phyloP scores from a whole-genome alignment of 768 basidiomycete species.

The Podaxis sp. region DNA sequence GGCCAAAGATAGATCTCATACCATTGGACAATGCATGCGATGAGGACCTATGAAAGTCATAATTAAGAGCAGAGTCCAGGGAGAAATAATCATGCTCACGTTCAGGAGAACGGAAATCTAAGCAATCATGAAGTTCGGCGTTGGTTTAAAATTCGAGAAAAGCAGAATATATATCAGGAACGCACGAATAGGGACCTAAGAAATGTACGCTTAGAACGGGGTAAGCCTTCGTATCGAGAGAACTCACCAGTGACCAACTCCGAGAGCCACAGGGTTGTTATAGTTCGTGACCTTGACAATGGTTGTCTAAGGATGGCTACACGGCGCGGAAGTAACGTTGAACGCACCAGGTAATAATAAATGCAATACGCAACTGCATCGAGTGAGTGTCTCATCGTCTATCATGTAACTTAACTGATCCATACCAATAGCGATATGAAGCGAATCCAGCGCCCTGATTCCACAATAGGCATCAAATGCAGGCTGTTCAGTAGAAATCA shows the following conservation, averaged over 20 bases:
- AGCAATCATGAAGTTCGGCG: background rate
- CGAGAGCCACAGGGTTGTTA: constrained; percentile 31
- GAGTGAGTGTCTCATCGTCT: background rate
- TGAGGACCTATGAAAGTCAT: constrained; percentile 18
- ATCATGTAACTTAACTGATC: background rate
- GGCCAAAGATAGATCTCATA: constrained; percentile 12
- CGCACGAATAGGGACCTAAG: constrained; percentile 35
- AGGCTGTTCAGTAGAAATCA: too few relatives aligned
- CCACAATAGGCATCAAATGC: background rate
- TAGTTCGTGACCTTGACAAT: constrained; percentile 32
- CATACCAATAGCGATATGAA: constrained; percentile 30
- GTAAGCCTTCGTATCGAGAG: background rate
- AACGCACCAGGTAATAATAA: constrained; percentile 37
- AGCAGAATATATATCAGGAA: background rate
- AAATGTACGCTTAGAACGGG: background rate
- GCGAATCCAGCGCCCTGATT: constrained; percentile 28
- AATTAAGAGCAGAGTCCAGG: background rate
- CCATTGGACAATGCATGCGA: constrained; percentile 32
- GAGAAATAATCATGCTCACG: constrained; percentile 14
- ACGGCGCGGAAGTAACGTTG: background rate
- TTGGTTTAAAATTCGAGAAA: background rate
- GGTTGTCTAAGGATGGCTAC: constrained; percentile 8
- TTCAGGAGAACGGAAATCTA: constrained; percentile 29
- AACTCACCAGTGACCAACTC: constrained; percentile 34
- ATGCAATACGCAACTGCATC: constrained; percentile 28